Conservation (phyloP, 1,139 yeast genomes). For the Taiozyma sp. region DNA sequence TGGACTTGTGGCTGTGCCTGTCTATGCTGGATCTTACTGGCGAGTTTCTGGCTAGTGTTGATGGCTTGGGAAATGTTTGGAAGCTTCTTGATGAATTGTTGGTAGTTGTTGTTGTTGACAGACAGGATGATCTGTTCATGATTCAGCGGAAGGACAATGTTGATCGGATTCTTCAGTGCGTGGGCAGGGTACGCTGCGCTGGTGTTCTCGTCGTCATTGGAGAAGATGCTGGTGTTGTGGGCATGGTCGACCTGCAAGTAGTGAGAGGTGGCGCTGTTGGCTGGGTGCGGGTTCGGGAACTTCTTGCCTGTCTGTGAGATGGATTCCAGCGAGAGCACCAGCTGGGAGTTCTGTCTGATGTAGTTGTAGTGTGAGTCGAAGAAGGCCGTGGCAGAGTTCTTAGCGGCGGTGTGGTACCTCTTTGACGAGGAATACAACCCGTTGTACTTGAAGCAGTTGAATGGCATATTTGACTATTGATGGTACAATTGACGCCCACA, state of each 20-base stretch:
- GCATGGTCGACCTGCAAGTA: slow-evolving; percentile 17
- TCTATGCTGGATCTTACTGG: slow-evolving; percentile 2
- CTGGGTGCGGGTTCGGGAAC: slow-evolving; percentile 23
- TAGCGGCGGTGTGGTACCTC: slow-evolving; percentile 24
- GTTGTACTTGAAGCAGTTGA: slow-evolving; percentile 22
- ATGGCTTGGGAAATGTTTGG: slow-evolving; percentile 2
- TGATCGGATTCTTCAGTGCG: slow-evolving; percentile 14
- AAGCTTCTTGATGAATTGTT: slow-evolving; percentile 3
- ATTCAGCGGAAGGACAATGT: slow-evolving; percentile 15
- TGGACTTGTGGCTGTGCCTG: not conserved
- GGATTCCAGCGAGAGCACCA: slow-evolving; percentile 14
- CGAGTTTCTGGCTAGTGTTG: not conserved
- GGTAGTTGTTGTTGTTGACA: slow-evolving; percentile 11
- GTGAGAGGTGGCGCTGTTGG: slow-evolving; percentile 19
- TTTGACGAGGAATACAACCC: slow-evolving; percentile 19
- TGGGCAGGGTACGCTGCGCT: slow-evolving; percentile 1
- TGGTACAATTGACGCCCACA: not conserved
- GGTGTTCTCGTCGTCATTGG: slow-evolving; percentile 15
- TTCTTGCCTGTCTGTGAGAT: slow-evolving; percentile 16
- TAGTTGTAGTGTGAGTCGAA: slow-evolving; percentile 25
- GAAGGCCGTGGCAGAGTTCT: slow-evolving; percentile 22
- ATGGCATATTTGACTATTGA: slow-evolving; percentile 18
- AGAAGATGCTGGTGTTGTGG: slow-evolving; percentile 1
- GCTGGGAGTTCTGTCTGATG: slow-evolving; percentile 22
- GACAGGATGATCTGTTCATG: slow-evolving; percentile 15